Percentiles rank a stretch among this genome's conserved stretches.
These are phyloP conservation scores for Zea luxurians DNA, from an alignment of 176 grass and related monocot genomes.

Conservation along the genomic window DNA sequence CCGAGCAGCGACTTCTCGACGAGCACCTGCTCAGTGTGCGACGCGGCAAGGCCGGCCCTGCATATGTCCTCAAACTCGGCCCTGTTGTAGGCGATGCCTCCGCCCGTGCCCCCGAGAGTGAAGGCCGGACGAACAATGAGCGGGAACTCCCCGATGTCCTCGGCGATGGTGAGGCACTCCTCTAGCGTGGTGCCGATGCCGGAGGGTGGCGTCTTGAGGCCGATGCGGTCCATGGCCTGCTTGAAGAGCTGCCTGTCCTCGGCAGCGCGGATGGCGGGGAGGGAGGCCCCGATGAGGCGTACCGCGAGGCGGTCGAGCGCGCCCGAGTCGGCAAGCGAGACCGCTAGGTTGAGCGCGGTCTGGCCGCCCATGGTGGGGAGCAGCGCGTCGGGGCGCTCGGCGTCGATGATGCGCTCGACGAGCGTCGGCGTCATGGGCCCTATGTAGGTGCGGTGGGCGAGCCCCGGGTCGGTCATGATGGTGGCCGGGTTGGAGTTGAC, in stretches of 20 bases:
- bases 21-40: conserved; percentile 77
- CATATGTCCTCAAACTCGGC: conserved; percentile 93
- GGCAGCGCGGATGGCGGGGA: conserved; percentile 79
- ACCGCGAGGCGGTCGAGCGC: conserved; percentile 64
- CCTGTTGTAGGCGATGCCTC: conserved; percentile 89
- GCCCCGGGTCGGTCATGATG: conserved; percentile 96
- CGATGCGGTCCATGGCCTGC: conserved; percentile 89
- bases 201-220: conserved; percentile 85
- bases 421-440: conserved; percentile 91
- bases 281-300: conserved; percentile 82
- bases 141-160: conserved; percentile 74
- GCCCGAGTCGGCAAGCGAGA: conserved; percentile 77
- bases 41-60: conserved; percentile 66
- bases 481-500: conserved; percentile 97
- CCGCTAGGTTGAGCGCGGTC: conserved; percentile 95
- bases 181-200: conserved; percentile 86
- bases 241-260: conserved; percentile 95
- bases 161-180: conserved; percentile 73
- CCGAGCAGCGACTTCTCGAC: conserved; percentile 95
- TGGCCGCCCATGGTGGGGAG: conserved; percentile 98
- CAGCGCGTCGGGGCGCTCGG: conserved; percentile 82
- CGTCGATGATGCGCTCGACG: conserved; percentile 72
- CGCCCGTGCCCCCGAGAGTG: conserved; percentile 88
- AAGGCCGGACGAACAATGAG: conserved; percentile 90
- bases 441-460: conserved; percentile 91